Conservation (phyloP, 768 basidiomycete genomes). For the Tulasnella sp. region DNA sequence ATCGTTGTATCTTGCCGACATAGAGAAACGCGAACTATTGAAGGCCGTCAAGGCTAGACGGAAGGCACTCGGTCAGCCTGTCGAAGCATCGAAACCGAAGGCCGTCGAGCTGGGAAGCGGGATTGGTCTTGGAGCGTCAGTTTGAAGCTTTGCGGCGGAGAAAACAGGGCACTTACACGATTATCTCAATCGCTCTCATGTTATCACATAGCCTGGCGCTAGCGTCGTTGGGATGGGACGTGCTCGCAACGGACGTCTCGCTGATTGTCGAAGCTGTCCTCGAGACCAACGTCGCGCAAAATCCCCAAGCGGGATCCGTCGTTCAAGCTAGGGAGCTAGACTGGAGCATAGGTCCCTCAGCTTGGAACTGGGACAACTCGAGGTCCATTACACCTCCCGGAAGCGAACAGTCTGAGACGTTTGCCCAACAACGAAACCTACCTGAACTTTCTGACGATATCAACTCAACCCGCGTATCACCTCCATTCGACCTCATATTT, state of each 20-base stretch:
- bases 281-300: slow-evolving; percentile 45
- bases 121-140: slow-evolving; percentile 66
- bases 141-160: slow-evolving; percentile 11
- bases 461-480: slow-evolving; percentile 19
- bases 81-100: slow-evolving; percentile 23
- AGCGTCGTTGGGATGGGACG: slow-evolving; percentile 57
- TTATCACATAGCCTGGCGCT: slow-evolving; percentile 43
- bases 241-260: slow-evolving; percentile 63
- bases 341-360: slow-evolving; percentile 47
- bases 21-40: slow-evolving; percentile 19
- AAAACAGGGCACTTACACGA: not conserved
- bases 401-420: not conserved
- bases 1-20: slow-evolving; percentile 43
- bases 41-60: not conserved
- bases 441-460: slow-evolving; percentile 8
- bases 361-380: slow-evolving; percentile 45
- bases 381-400: slow-evolving; percentile 23
- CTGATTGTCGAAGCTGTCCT: slow-evolving; percentile 56
- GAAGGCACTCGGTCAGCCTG: slow-evolving; percentile 16
- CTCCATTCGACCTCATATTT: slow-evolving; percentile 66
- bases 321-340: slow-evolving; percentile 56
- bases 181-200: not conserved
- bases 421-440: slow-evolving; percentile 7
- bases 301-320: not conserved
- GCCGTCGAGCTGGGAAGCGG: slow-evolving; percentile 76